Percentiles rank a stretch among this genome's conserved stretches.
phyloP scores from a whole-genome alignment of 1,139 yeast genomes.

The Scheffersomyces parashehatae region DNA sequence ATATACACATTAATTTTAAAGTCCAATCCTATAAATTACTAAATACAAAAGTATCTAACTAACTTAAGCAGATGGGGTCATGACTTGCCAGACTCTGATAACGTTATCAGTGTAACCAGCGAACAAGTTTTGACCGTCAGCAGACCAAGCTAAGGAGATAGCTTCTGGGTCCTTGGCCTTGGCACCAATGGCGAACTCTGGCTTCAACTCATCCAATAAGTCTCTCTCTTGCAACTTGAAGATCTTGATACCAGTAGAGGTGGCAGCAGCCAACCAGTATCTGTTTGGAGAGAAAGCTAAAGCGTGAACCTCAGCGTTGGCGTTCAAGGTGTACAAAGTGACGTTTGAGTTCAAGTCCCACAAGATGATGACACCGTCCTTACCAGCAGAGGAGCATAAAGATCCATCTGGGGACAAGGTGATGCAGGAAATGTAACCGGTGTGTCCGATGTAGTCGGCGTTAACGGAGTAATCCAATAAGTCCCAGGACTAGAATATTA shows the following conservation, averaged over 20 bases:
- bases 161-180: slow-evolving; percentile 98
- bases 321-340: slow-evolving; percentile 91
- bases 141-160: slow-evolving; percentile 98
- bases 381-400: slow-evolving; percentile 98
- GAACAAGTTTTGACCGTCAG: slow-evolving; percentile 99
- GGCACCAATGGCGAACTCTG: slow-evolving; percentile 90
- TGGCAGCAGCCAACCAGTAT: slow-evolving; percentile 99
- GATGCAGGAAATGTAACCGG: slow-evolving; percentile 97
- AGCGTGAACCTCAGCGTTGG: slow-evolving; percentile 97
- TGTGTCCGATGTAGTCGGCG: slow-evolving; percentile 99
- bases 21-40: neutral
- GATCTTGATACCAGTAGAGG: slow-evolving; percentile 96
- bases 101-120: slow-evolving; percentile 99
- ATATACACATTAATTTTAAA: neutral
- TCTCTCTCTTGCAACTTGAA: slow-evolving; percentile 96
- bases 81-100: slow-evolving; percentile 99
- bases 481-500: slow-evolving; percentile 81
- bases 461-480: slow-evolving; percentile 80
- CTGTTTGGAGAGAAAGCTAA: slow-evolving; percentile 99
- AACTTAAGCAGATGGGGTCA: slow-evolving; percentile 75
- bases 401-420: slow-evolving; percentile 99
- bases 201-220: slow-evolving; percentile 97
- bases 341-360: slow-evolving; percentile 94
- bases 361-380: slow-evolving; percentile 98
- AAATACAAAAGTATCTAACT: slow-evolving; percentile 1